phyloP scores from a whole-genome alignment of 2,329 filamentous ascomycete species.

The Penicillium sp. region DNA sequence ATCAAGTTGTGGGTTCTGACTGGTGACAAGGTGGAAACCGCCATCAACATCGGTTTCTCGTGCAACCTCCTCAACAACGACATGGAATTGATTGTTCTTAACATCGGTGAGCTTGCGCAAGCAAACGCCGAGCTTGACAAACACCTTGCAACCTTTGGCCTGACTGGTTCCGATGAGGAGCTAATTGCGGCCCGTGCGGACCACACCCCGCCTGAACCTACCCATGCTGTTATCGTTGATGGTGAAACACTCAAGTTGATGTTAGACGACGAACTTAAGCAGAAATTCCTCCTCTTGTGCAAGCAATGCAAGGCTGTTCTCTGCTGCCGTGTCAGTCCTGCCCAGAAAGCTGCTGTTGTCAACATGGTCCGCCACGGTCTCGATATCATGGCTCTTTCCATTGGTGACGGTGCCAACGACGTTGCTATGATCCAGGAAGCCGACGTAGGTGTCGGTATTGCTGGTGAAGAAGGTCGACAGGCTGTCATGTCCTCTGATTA shows the following conservation, averaged over 20 bases:
- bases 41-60: conserved; percentile 99
- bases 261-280: conserved; percentile 76
- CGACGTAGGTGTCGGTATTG: conserved; percentile 94
- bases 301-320: conserved; percentile 96
- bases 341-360: conserved; percentile 96
- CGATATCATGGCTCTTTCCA: conserved; percentile 92
- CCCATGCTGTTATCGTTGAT: conserved; percentile 91
- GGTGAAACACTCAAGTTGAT: conserved; percentile 90
- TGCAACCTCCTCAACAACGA: conserved; percentile 97
- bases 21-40: conserved; percentile 97
- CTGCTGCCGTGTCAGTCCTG: conserved; percentile 94
- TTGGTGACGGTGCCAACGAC: conserved; percentile 93
- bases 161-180: conserved; percentile 84
- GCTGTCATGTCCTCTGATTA: conserved; percentile 97
- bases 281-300: conserved; percentile 92
- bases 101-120: conserved; percentile 68
- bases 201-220: conserved; percentile 82
- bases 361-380: conserved; percentile 91
- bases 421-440: conserved; percentile 98
- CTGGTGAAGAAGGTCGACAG: conserved; percentile 86
- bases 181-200: conserved; percentile 74
- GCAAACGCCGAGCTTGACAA: conserved; percentile 73
- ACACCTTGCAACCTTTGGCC: conserved; percentile 69
- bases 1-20: conserved; percentile 99
- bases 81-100: conserved; percentile 93